A percentile compares a stretch with the other conserved stretches of the same genome.
Conservation (phyloP, 495 filamentous ascomycete genomes). For the Talaromyces trachyspermus region DNA sequence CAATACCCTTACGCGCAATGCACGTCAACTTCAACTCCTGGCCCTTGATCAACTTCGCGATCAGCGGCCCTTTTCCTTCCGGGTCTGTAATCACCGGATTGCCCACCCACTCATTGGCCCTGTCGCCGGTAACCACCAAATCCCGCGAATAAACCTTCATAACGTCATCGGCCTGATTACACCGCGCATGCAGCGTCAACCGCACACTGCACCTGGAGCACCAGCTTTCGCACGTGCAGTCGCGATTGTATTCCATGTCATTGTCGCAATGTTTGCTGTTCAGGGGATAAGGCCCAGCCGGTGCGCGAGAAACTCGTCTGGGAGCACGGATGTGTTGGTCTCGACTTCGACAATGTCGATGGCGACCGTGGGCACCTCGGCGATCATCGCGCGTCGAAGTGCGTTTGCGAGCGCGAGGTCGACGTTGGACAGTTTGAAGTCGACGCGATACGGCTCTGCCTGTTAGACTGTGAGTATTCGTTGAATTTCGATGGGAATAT, state of each 20-base stretch:
- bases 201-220: conserved; percentile 86
- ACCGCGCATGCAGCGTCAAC: conserved; percentile 74
- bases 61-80: conserved; percentile 69
- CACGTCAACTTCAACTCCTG: conserved; percentile 86
- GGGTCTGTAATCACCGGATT: conserved; percentile 80
- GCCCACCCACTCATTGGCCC: conserved; percentile 66
- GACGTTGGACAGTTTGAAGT: conserved; percentile 73
- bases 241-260: conserved; percentile 78
- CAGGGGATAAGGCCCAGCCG: conserved; percentile 88
- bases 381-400: conserved; percentile 83
- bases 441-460: conserved; percentile 63
- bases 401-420: conserved; percentile 91
- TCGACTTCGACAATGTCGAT: conserved; percentile 93
- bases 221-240: conserved; percentile 91
- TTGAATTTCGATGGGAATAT: too few species aligned
- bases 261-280: conserved; percentile 75
- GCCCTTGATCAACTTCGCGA: conserved; percentile 79
- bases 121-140: conserved; percentile 54
- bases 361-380: conserved; percentile 90
- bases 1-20: conserved; percentile 95
- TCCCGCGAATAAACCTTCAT: conserved; percentile 91
- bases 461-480: too few species aligned
- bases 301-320: conserved; percentile 93
- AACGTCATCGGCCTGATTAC: conserved; percentile 63
- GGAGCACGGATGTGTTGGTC: conserved; percentile 85